phyloP scores from a whole-genome alignment of 495 filamentous ascomycete genomes.

The Aspergillus nidulans region DNA sequence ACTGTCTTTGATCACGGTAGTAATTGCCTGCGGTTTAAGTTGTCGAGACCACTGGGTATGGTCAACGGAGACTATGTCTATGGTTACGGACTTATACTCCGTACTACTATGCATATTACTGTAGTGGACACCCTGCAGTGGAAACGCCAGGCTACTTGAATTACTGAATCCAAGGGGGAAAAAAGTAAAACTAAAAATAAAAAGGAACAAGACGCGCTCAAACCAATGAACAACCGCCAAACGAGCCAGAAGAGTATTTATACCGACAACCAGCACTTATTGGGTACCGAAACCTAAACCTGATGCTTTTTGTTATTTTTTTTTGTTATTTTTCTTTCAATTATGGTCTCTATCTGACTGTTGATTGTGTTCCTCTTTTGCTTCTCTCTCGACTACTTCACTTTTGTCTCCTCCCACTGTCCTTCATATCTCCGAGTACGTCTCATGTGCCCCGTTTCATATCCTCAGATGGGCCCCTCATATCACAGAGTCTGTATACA shows the following conservation, averaged over 20 bases:
- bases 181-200: constrained; percentile 9
- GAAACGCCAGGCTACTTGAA: not conserved
- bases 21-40: too few relatives aligned
- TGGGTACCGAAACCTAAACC: constrained; percentile 6
- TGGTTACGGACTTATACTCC: not conserved
- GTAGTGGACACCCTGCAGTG: too few relatives aligned
- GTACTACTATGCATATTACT: too few relatives aligned
- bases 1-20: too few relatives aligned
- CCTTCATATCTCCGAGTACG: constrained; percentile 24
- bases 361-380: not conserved
- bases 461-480: constrained; percentile 23
- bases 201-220: constrained; percentile 3
- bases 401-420: constrained; percentile 7
- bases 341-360: not conserved
- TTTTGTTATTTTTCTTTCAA: too few relatives aligned
- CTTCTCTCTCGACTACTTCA: constrained; percentile 6
- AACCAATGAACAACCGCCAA: not conserved
- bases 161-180: not conserved
- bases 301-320: not conserved
- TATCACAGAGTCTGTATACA: constrained; percentile 9
- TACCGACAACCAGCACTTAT: constrained; percentile 5
- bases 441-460: constrained; percentile 21
- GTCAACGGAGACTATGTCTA: too few relatives aligned
- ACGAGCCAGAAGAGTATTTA: constrained; percentile 15
- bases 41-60: not conserved